A percentile compares a stretch with the other conserved stretches of the same genome.
Conservation (phyloP, 768 basidiomycete genomes). For the Amanita rimosa region DNA sequence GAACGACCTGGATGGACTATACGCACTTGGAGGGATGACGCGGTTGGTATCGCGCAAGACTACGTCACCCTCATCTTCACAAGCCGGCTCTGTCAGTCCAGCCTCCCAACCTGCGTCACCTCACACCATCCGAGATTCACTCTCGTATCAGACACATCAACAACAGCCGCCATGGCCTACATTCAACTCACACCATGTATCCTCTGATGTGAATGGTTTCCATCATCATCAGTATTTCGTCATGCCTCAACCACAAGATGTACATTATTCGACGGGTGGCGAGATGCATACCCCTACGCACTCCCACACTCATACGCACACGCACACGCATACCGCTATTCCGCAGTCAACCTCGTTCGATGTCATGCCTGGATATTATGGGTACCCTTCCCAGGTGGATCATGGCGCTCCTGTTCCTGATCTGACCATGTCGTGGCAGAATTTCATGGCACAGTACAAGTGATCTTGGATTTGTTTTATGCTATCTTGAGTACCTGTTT, state of each 20-base stretch:
- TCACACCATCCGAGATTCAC: conserved; percentile 7
- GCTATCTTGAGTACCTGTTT: neutral
- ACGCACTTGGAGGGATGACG: conserved; percentile 52
- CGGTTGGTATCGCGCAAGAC: conserved; percentile 45
- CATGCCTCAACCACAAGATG: neutral
- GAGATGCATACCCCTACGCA: conserved; percentile 4
- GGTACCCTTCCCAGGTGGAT: conserved; percentile 15
- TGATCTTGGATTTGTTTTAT: conserved; percentile 3
- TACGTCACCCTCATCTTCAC: conserved; percentile 33
- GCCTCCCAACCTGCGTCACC: conserved; percentile 35
- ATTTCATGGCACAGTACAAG: conserved; percentile 35
- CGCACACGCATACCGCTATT: neutral
- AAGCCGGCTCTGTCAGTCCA: conserved; percentile 31
- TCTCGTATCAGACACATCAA: conserved; percentile 8
- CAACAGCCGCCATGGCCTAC: conserved; percentile 3
- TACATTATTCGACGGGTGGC: conserved; percentile 6
- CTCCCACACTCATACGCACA: neutral
- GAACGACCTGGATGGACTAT: conserved; percentile 49
- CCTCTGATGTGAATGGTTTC: neutral
- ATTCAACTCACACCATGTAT: conserved; percentile 3
- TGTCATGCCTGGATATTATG: conserved; percentile 20
- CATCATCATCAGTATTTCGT: conserved; percentile 10
- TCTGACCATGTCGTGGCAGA: conserved; percentile 34
- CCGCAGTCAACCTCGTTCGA: neutral
- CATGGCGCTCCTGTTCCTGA: conserved; percentile 24